Base-by-base conservation (phyloP, 2,329 filamentous ascomycete species). In the Botrytis medusae region DNA sequence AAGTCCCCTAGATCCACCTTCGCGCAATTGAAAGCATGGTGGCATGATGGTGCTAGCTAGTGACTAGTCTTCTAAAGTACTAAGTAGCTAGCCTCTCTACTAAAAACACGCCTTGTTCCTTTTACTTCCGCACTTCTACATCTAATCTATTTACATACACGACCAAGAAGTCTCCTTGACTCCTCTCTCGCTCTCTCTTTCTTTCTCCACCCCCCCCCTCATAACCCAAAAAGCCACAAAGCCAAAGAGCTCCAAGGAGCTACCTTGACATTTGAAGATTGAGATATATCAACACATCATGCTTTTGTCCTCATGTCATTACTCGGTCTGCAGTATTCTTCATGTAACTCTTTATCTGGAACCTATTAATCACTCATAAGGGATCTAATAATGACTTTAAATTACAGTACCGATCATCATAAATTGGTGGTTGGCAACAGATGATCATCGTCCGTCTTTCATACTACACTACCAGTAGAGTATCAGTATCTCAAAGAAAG, bases 401-500 rank as follows among this genome's bases (percentile, higher is more conserved):
- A 65, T 65, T 65, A 48, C 62, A 48, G 18, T 65, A 65, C 62
- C 62, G 20, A 67, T 37, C 25, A 54, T 67, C 32, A 37, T 54
- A 34, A 14, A 40, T 14, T 40, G 22, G 8, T 37, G 44, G 46
- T 54, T 54, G 32, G 64, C 46, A n/a, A 18, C 40, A 67, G 25
- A 67, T 67, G 64, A 48, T 29, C 25, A 37, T 12, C 12, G 12
- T 40, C 37, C 37, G 9, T 37, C 37, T 18, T 32, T 64, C 16
- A 32, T 34, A 25, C 34, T 25, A 29, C 14, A 22, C 25, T 20
- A 8, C 5, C n/a, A n/a, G 16, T 8, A 29, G 51, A 57, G 51
- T 4, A 59, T 62, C 32, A 18, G 51, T 4, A 59, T 42, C 32
- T 67, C 44, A n/a, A 37, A 65, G 63, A 51, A 51, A 51, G 46